Conservation (phyloP, 1,139 yeast species). For the Kodamaea sp. region DNA sequence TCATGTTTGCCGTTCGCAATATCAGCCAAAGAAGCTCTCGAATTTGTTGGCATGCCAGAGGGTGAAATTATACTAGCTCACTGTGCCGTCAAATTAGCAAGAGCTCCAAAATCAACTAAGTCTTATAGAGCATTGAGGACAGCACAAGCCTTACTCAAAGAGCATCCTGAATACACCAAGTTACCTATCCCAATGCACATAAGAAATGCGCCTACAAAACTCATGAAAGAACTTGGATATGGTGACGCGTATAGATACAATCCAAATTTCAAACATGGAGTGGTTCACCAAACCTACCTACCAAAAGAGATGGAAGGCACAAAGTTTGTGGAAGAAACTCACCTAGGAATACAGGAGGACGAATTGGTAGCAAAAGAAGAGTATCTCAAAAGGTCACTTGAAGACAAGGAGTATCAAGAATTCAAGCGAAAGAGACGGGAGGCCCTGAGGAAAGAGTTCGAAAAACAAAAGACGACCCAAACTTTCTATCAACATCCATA, state of each 20-base stretch:
- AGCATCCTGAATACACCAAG: slow-evolving; percentile 63
- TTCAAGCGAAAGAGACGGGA: slow-evolving; percentile 7
- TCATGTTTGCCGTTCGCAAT: slow-evolving; percentile 83
- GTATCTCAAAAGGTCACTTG: slow-evolving; percentile 21
- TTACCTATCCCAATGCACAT: slow-evolving; percentile 77
- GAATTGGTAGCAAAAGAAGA: slow-evolving; percentile 23
- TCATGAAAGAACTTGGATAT: slow-evolving; percentile 89
- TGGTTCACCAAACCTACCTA: slow-evolving; percentile 68
- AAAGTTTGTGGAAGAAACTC: slow-evolving; percentile 40
- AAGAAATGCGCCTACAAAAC: slow-evolving; percentile 88
- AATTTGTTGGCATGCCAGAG: slow-evolving; percentile 96
- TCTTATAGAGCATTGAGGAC: slow-evolving; percentile 76
- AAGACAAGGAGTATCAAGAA: slow-evolving; percentile 10
- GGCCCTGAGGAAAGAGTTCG: slow-evolving; percentile 3
- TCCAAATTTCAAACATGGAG: slow-evolving; percentile 74
- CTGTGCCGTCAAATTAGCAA: slow-evolving; percentile 84
- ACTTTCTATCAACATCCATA: slow-evolving; percentile 14
- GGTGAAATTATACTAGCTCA: slow-evolving; percentile 90
- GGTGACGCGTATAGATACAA: slow-evolving; percentile 84
- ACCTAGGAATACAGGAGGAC: slow-evolving; percentile 35
- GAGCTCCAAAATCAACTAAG: slow-evolving; percentile 82
- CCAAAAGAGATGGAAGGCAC: slow-evolving; percentile 49
- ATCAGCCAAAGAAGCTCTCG: slow-evolving; percentile 83
- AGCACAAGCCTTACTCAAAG: slow-evolving; percentile 58
- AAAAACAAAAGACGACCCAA: not conserved